Evolutionary conservation across 2,329 filamentous ascomycete species (phyloP).

Genomic region (Talaromyces sp.): DNA sequence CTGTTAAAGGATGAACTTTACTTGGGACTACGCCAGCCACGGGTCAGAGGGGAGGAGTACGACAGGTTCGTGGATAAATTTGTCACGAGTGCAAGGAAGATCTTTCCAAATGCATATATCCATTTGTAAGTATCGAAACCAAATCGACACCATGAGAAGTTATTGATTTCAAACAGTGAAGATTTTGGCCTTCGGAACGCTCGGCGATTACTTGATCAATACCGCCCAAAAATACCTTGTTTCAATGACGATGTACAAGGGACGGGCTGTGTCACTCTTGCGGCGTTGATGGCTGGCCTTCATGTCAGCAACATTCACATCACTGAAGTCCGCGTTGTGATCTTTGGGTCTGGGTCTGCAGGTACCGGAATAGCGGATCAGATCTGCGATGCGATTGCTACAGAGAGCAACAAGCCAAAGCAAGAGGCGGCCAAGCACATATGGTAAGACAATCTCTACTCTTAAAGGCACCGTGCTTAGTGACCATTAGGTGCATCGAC

Average conservation of each 20-base stretch:
- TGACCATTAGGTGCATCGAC: constrained; percentile 62
- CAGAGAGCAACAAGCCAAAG: constrained; percentile 60
- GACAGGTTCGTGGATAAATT: constrained; percentile 73
- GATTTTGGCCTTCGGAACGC: constrained; percentile 79
- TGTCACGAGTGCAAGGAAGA: constrained; percentile 59
- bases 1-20: constrained; percentile 74
- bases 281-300: constrained; percentile 71
- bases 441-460: constrained; percentile 37
- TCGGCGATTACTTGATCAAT: constrained; percentile 68
- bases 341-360: constrained; percentile 77
- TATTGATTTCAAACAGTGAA: constrained; percentile 41
- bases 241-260: constrained; percentile 93
- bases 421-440: constrained; percentile 76
- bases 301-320: constrained; percentile 64
- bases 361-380: constrained; percentile 84
- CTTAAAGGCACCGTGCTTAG: not conserved
- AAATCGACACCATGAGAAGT: not conserved
- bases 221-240: constrained; percentile 67
- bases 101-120: constrained; percentile 75
- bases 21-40: constrained; percentile 63
- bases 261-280: constrained; percentile 80
- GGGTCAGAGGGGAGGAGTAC: constrained; percentile 66
- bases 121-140: constrained; percentile 55
- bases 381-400: constrained; percentile 69
- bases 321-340: constrained; percentile 62